Base-by-base conservation (phyloP, 2,329 filamentous ascomycete genomes). In the Trichoderma cornu-damae region DNA sequence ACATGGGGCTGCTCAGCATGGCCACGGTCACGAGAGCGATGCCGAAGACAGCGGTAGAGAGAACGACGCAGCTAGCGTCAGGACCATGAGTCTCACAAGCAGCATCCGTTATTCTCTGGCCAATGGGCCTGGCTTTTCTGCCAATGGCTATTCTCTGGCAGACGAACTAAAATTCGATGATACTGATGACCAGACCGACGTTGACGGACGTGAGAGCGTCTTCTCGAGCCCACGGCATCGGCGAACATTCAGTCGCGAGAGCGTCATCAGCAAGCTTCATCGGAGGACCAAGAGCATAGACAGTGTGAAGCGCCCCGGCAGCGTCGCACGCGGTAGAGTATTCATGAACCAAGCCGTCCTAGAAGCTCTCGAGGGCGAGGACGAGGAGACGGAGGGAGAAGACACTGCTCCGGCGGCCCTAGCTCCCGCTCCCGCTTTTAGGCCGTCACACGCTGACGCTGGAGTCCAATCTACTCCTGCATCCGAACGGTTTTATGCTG, bases 81-180 rank as follows among this genome's bases (percentile, higher is more conserved):
- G 73, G 28, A 89, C 88, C 0, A 87, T 86, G 77, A 90, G 88
- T 69, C 79, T 87, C 76, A 78, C 87, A 70, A 79, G 86, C 79
- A 78, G 86, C 69, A 80, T 90, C 61, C 84, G 90, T 28, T 89
- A 87, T 67, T 95, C 91, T 2, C 74, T 87, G 22, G 76, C 88
- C 61, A 85, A 79, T 61, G 78, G 80, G n/a, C 72, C 74, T 6
- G 80, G 79, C 3, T 70, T 75, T 8, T 73, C 75, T 18, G 87
- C 86, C 3, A 85, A 84, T 64, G 88, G 87, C 1, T 73, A 90
- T 59, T 96, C 88, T 61, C 78, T 99, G 38, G 94, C 94, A 0
- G 92, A 97, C 65, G 94, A 99, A 73, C 80, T 99, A 55, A 86
- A 89, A 61, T 88, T 96, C 61, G 89, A 92, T 58, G 89, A 93